phyloP scores from a whole-genome alignment of 2,329 filamentous ascomycete genomes.

The Beauveria pseudobassiana region DNA sequence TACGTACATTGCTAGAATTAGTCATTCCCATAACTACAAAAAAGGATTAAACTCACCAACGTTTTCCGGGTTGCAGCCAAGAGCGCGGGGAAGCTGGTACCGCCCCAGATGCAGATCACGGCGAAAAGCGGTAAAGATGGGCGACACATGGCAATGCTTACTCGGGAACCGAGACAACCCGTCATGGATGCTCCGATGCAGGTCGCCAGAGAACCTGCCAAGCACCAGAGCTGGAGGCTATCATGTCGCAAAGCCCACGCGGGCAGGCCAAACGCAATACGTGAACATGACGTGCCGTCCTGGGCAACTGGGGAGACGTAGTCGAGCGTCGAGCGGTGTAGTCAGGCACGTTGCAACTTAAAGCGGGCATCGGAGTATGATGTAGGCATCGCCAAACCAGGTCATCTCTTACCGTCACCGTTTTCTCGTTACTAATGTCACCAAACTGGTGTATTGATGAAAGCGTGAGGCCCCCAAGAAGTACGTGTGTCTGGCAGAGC shows the following conservation, averaged over 20 bases:
- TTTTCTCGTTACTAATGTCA: too few relatives aligned
- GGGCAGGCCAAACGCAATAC: neutral
- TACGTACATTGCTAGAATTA: constrained; percentile 8
- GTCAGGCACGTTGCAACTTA: too few relatives aligned
- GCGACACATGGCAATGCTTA: neutral
- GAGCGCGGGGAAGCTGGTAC: neutral
- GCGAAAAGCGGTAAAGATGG: neutral
- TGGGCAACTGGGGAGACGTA: neutral
- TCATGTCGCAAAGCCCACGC: neutral
- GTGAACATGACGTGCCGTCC: neutral
- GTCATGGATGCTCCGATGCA: neutral
- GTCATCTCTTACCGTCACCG: too few relatives aligned
- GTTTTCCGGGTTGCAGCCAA: neutral
- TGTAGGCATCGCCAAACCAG: too few relatives aligned
- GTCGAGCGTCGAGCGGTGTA: neutral
- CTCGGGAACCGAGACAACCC: neutral
- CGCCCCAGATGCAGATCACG: neutral
- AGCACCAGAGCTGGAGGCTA: neutral
- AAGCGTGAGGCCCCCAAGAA: neutral
- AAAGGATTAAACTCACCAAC: neutral
- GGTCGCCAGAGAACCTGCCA: neutral
- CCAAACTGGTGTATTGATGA: too few relatives aligned
- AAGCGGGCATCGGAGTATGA: too few relatives aligned
- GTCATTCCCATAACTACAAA: neutral
- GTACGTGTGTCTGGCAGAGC: neutral